phyloP scores from a whole-genome alignment of 345 rosid genomes.

The Arabidopsis arenosa region DNA sequence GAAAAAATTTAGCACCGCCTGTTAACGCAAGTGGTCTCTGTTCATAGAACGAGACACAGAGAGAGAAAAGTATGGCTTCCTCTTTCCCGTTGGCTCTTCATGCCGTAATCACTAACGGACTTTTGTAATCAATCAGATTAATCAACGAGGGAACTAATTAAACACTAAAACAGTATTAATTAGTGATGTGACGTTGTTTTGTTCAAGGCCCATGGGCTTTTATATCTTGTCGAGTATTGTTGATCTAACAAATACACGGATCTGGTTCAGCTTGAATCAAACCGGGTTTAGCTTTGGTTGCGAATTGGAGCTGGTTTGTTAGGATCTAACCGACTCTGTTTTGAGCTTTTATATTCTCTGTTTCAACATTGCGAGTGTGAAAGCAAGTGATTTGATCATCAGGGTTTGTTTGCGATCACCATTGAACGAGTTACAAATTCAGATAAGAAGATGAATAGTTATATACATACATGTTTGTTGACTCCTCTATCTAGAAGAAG shows the following conservation, averaged over 20 bases:
- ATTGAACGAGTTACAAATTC: too few relatives aligned
- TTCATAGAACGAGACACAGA: slow-evolving; percentile 11
- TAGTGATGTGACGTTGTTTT: not conserved
- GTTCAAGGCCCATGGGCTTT: slow-evolving; percentile 32
- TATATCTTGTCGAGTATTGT: not conserved
- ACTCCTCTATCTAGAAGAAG: not conserved
- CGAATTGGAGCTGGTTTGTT: not conserved
- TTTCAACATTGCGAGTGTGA: not conserved
- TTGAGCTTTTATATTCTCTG: not conserved
- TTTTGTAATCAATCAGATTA: slow-evolving; percentile 16
- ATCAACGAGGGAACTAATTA: slow-evolving; percentile 34
- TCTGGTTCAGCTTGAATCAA: not conserved
- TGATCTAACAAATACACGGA: too few relatives aligned
- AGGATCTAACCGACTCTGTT: slow-evolving; percentile 9
- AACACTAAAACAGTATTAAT: not conserved
- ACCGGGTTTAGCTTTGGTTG: slow-evolving; percentile 3
- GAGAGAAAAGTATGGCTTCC: not conserved
- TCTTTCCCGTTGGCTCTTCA: slow-evolving; percentile 39
- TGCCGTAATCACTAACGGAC: slow-evolving; percentile 52
- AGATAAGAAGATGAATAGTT: too few relatives aligned
- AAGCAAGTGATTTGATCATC: not conserved
- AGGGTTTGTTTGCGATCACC: not conserved
- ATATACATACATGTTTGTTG: slow-evolving; percentile 14
- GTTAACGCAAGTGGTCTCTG: slow-evolving; percentile 42
- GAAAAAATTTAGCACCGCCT: slow-evolving; percentile 46